phyloP scores from a whole-genome alignment of 202 grass and related monocot species.

The Bolboschoenoplectus hybrid region DNA sequence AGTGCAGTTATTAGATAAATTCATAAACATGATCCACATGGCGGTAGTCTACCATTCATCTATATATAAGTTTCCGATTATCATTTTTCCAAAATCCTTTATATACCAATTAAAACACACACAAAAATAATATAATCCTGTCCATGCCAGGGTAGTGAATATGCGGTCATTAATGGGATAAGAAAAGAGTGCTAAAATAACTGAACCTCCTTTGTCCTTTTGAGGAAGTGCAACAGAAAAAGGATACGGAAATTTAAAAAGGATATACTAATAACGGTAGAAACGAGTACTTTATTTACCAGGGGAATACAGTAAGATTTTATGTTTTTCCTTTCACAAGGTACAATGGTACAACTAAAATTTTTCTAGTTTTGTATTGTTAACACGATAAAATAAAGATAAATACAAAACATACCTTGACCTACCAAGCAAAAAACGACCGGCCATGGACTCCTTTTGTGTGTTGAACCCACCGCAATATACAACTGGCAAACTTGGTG shows the following conservation, averaged over 20 bases:
- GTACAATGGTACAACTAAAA: not conserved
- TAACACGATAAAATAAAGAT: not conserved
- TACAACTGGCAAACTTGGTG: constrained; percentile 85
- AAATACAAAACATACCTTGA: constrained; percentile 68
- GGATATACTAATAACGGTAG: not conserved
- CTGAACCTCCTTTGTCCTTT: not conserved
- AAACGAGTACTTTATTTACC: not conserved
- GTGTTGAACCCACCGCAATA: constrained; percentile 98
- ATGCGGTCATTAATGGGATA: not conserved
- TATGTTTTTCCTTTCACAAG: not conserved
- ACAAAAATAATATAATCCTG: not conserved
- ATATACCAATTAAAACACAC: not conserved
- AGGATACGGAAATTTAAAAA: not conserved
- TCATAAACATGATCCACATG: not conserved
- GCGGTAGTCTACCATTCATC: not conserved
- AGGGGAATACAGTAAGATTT: not conserved
- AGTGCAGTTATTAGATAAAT: not conserved
- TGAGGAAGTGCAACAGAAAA: not conserved
- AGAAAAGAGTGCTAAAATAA: not conserved
- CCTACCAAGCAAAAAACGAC: constrained; percentile 97
- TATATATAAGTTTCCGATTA: not conserved
- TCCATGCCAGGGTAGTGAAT: not conserved
- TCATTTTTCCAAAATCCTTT: not conserved
- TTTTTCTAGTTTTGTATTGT: not conserved
- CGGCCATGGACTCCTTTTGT: constrained; percentile 93